Conservation (phyloP, 306 rosid species). For the Gynostemma pentaphyllum region DNA sequence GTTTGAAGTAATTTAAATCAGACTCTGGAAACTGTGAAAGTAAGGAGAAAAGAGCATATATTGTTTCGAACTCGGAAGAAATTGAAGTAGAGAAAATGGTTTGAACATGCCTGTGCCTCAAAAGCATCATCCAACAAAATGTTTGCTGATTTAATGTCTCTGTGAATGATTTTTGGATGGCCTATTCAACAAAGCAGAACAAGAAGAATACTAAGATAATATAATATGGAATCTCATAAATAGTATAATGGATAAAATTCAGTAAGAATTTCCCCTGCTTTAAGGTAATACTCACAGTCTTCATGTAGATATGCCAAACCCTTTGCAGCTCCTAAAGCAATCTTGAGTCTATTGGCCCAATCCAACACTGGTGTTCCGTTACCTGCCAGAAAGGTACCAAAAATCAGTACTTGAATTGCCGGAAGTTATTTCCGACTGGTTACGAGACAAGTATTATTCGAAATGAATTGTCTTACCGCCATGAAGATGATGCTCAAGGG, state of each 20-base stretch:
- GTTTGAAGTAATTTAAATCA: slow-evolving; percentile 16
- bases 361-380: slow-evolving; percentile 50
- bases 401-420: no score
- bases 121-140: slow-evolving; percentile 71
- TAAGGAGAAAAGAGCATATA: background rate
- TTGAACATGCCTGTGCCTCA: slow-evolving; percentile 54
- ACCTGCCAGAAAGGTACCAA: slow-evolving; percentile 34
- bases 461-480: no score
- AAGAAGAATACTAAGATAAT: background rate
- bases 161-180: slow-evolving; percentile 83
- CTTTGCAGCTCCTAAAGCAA: slow-evolving; percentile 84
- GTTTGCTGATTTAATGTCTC: slow-evolving; percentile 89
- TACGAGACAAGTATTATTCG: no score
- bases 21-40: slow-evolving; percentile 8
- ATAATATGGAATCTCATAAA: background rate
- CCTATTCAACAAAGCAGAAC: slow-evolving; percentile 37
- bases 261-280: background rate
- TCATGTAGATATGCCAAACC: slow-evolving; percentile 86
- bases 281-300: slow-evolving; percentile 45
- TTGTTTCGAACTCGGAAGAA: background rate
- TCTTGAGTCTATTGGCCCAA: slow-evolving; percentile 68
- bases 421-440: no score
- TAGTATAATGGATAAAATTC: background rate
- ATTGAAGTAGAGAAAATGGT: background rate
- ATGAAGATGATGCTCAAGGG: slow-evolving; percentile 84